Evolutionary conservation across 2,329 filamentous ascomycete genomes (phyloP), one percentile per base, ranked within the genome.

Genomic region (Plectosphaerella plurivora): DNA sequence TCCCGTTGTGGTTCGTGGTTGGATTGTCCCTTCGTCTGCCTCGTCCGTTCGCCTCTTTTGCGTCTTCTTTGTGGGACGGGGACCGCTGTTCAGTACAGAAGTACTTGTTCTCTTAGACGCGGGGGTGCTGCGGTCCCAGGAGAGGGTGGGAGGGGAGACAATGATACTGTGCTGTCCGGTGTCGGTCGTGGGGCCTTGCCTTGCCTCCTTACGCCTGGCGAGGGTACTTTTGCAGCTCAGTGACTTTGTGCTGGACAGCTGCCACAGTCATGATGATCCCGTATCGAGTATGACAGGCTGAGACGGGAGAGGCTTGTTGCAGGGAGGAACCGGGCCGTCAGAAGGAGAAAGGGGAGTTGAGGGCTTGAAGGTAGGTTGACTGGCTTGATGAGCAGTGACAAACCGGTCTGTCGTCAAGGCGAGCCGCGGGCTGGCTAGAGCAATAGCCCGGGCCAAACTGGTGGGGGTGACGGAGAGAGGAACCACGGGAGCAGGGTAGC

Each of bases 181-280:
- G 37, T 33, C 42, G 33, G 33, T 18, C 28, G 22, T 22, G 22
- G 22, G 22, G 22, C 22, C 22, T 22, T 22, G 22, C 22, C 22
- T 22, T 33, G 28, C 28, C 28, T 33, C 28, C 7, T 33, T 33
- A 33, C 9, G 4, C 28, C 28, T 33, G 28, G 28, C 28, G 28
- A 33, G 28, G 28, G 28, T 33, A 33, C 28, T 33, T 33, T 24
- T 53, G 46, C 51, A 48, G 37, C 42, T 59, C 51, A 57, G 60
- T 61, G 57, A 56, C 49, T 45, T 59, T 59, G 55, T 58, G 52
- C 50, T 51, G 48, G 52, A 53, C 50, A 33, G 28, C 28, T 12
- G 28, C 28, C 8, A 47, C 28, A 12, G 28, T 42, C 25, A 49
- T 24, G 8, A 48, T 39, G 33, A n/a, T 22, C 22, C 36, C 16